Percentiles rank a stretch among this genome's conserved stretches.
These are phyloP conservation scores for Bruguiera gymnorhiza DNA, from an alignment of 345 rosid species.

Conservation along the genomic window DNA sequence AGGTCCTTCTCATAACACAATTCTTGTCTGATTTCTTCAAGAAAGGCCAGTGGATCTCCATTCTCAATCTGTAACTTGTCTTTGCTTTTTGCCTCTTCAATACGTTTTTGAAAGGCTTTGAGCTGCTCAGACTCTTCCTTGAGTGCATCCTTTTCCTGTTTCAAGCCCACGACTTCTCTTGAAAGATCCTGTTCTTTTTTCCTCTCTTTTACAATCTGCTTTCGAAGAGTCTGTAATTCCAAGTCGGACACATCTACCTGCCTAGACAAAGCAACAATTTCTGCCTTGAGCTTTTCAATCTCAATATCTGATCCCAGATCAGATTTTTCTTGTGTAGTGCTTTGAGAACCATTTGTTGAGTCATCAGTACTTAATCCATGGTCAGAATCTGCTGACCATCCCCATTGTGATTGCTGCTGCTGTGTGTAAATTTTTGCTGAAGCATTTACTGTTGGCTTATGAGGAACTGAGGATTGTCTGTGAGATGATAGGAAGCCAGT, in stretches of 20 bases:
- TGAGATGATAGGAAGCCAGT: conserved; percentile 25
- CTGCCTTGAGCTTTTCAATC: conserved; percentile 61
- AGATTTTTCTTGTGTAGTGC: conserved; percentile 36
- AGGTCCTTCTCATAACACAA: conserved; percentile 30
- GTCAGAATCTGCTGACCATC: conserved; percentile 60
- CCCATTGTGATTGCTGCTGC: conserved; percentile 53
- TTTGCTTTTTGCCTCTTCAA: conserved; percentile 23
- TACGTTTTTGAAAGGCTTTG: conserved; percentile 18
- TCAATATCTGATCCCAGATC: conserved; percentile 41
- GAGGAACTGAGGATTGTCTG: conserved; percentile 16
- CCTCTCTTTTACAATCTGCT: conserved; percentile 80
- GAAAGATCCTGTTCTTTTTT: conserved; percentile 82
- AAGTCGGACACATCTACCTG: conserved; percentile 72
- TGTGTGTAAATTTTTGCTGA: conserved; percentile 44
- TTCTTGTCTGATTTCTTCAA: conserved; percentile 32
- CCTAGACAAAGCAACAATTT: conserved; percentile 57
- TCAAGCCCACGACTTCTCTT: conserved; percentile 41
- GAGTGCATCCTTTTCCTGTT: conserved; percentile 24
- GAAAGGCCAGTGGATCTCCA: conserved; percentile 25
- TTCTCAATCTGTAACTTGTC: conserved; percentile 15
- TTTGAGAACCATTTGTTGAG: conserved; percentile 50
- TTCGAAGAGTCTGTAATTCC: conserved; percentile 78
- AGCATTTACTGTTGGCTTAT: conserved; percentile 25
- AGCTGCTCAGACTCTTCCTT: conserved; percentile 28
- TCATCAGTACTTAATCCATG: conserved; percentile 57